Conservation (phyloP, 31 red algal species). For the Porphyra umbilicalis region DNA sequence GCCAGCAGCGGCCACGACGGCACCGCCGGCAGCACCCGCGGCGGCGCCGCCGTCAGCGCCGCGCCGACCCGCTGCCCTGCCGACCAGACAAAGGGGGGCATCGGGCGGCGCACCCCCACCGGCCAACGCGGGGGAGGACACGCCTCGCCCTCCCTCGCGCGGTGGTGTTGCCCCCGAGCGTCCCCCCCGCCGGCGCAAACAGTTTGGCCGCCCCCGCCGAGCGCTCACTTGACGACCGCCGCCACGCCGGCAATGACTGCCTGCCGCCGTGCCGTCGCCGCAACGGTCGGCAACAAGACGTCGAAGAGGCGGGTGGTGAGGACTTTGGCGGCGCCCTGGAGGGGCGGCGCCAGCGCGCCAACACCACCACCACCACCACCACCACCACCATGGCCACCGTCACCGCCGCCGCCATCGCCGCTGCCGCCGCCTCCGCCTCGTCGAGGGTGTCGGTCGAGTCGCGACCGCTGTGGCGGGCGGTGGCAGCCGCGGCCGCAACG, state of each 20-base stretch:
- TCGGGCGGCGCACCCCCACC: neutral
- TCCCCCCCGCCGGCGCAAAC: neutral
- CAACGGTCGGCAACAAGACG: slow-evolving; percentile 11
- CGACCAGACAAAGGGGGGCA: neutral
- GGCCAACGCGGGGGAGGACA: no score
- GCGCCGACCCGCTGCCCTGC: neutral
- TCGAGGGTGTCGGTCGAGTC: neutral
- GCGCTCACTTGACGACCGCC: slow-evolving; percentile 16
- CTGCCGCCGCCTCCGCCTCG: neutral
- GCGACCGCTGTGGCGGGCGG: neutral
- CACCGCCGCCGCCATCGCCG: neutral
- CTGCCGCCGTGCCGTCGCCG: slow-evolving; percentile 5
- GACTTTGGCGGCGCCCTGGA: neutral
- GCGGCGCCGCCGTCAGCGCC: neutral
- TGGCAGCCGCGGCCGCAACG: neutral
- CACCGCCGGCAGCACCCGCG: neutral
- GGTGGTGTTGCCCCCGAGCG: no score
- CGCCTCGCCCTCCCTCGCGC: no score
- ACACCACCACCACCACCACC: neutral
- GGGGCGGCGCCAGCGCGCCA: neutral
- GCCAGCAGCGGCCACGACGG: neutral
- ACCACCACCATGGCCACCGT: neutral
- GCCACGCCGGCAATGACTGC: slow-evolving; percentile 5
- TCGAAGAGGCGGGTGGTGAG: slow-evolving; percentile 13
- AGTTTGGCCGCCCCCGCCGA: slow-evolving; percentile 2